Base-by-base conservation (phyloP, 345 rosid genomes). In the Euphorbia lathyris region DNA sequence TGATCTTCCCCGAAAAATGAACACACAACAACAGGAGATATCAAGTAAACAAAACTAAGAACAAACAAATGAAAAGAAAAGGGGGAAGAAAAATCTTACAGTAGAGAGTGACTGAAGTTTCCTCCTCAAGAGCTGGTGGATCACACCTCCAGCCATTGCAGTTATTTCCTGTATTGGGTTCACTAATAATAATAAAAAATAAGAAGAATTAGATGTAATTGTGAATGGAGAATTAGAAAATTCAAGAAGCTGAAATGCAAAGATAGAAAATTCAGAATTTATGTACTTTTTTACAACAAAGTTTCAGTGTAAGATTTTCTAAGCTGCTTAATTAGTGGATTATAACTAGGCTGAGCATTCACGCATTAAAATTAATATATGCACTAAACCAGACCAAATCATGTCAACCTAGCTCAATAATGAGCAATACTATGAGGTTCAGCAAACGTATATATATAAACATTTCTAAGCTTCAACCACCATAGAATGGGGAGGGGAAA, bases 71-170 rank as follows among this genome's bases (percentile, higher is more conserved):
- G 23, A 29, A 64, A 34, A 7, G 27, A 23, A 64, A 36, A 3
- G 13, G 53, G 14, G 5, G 30, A 55, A 17, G 68, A 32, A 43
- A 47, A 63, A 19, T 69, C 84, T 87, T 83, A 94, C 97, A 70
- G 83, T 52, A 47, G 87, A 78, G 57, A 86, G 86, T 69, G 86
- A 82, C 72, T 83, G 93, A 77, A 89, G 86, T 74, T 88, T 89
- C 82, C 89, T 86, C 84, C 91, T 84, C 70, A 94, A 84, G 75
- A 91, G 93, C 83, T 86, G 98, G 81, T 80, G 92, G 84, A 94
- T 89, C 58, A 91, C 69, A 72, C 95, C 97, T 72, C 97, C 97
- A 86, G 83, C 93, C 98, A 94, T 94, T 81, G 82, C 65, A 72
- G 75, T 26, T n/a, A 75, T 67, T 69, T 65, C 76, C 82, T 83